Base-by-base conservation (phyloP, 192 early-diverging fungal species). In the Coemansia sp. region DNA sequence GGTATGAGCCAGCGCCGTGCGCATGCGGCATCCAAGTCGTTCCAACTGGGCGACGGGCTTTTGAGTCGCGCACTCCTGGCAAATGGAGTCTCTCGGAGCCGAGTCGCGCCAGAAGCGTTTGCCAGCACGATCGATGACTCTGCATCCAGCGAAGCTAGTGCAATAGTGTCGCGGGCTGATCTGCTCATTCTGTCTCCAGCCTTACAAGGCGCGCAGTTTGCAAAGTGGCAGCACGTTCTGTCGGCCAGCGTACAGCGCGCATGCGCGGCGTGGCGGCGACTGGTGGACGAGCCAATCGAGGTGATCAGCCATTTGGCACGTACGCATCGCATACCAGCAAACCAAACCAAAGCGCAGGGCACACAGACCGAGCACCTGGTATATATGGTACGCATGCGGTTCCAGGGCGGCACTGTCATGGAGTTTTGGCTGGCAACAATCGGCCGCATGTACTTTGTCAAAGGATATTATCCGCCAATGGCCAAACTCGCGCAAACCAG, bases 271-370 rank as follows among this genome's bases (percentile, higher is more conserved):
- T 80, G 77, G 77, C 71, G 64, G 15, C 68, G 65, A 11, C 61
- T 80, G n/a, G 72, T 73, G 0, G 68, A 74, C 23, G 77, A 80
- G 61, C 71, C 77, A 1, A 70, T 80, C 57, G 77, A 80, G 53
- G 71, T 74, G 8, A 47, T 80, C 49, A 68, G 64, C 51, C 77
- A 80, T 40, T 63, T 80, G 66, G 61, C 59, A 4, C 71, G 62
- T 40, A 68, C 64, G 2, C 64, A 60, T 57, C 68, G 47, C 9
- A 46, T 64, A 1, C 74, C 68, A 15, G n/a, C 28, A 31, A 31
- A 31, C 12, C 54, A 12, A 5, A 12, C 2, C 11, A 14, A 15
- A 57, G 34, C 9, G 2, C 37, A 48, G 19, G 55, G n/a, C 26
- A 57, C 25, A 28, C 19, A 28, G 0, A 4, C 25, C 11, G 52